A percentile compares a stretch with the other conserved stretches of the same genome.
These are phyloP conservation scores for Macaranga tanarius DNA, from an alignment of 441 rosid species.

Conservation along the genomic window DNA sequence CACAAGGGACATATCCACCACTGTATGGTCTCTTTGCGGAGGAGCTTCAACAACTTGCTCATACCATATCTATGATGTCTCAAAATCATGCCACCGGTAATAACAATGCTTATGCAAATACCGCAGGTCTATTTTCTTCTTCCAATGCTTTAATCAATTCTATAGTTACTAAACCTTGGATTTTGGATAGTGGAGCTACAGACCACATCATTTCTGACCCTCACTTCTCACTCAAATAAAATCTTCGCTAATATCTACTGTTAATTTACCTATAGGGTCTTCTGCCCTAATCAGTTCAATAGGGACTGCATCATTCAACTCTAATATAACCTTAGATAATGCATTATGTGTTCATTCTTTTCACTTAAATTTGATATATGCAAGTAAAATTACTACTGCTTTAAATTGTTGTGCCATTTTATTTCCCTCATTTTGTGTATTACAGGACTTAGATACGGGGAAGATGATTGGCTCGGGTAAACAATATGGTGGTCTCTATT, in stretches of 20 bases:
- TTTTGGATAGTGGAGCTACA: background rate
- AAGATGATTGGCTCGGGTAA: background rate
- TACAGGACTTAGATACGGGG: background rate
- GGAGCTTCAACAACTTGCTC: background rate
- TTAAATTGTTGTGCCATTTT: background rate
- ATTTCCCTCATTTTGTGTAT: background rate
- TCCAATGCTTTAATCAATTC: background rate
- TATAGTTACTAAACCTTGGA: background rate
- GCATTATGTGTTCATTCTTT: background rate
- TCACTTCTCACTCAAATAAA: background rate
- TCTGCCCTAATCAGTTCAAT: background rate
- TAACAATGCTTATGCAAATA: background rate
- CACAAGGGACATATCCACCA: background rate
- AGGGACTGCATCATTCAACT: background rate
- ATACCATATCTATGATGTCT: conserved; percentile 1
- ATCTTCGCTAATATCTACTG: background rate
- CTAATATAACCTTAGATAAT: background rate
- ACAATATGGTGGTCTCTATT: background rate
- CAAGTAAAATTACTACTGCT: background rate
- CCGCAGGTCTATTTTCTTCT: background rate
- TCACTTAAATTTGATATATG: no score
- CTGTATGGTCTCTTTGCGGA: background rate
- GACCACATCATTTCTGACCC: background rate
- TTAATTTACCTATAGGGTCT: background rate
- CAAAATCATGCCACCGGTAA: background rate